Conservation (phyloP, 1,139 yeast species). For the Saccharomyces pastorianus region DNA sequence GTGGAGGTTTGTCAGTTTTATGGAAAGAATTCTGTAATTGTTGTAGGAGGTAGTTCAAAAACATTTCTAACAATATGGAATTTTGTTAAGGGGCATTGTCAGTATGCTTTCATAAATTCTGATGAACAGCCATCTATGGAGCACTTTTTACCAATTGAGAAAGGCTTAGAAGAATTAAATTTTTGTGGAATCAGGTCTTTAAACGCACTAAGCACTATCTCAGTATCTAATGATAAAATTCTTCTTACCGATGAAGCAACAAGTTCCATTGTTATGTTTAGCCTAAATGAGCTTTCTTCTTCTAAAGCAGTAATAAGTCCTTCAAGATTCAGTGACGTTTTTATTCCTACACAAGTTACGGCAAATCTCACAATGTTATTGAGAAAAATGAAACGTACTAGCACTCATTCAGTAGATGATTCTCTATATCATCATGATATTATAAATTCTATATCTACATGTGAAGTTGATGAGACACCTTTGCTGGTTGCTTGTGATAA, state of each 20-base stretch:
- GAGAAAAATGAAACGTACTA: conserved; percentile 3
- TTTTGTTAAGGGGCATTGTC: conserved; percentile 55
- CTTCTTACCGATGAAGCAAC: conserved; percentile 12
- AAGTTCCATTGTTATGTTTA: conserved; percentile 14
- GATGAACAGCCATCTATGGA: conserved; percentile 19
- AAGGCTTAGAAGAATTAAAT: conserved; percentile 6
- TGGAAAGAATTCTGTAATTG: conserved; percentile 35
- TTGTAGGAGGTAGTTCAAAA: conserved; percentile 59
- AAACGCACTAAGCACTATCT: not conserved
- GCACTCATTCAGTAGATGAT: not conserved
- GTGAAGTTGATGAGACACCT: not conserved
- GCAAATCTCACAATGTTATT: conserved; percentile 12
- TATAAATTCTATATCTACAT: conserved; percentile 13
- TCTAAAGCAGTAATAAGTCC: conserved; percentile 11
- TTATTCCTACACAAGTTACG: conserved; percentile 14
- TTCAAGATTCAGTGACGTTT: conserved; percentile 3
- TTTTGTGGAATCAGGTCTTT: conserved; percentile 1
- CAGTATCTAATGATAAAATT: conserved; percentile 11
- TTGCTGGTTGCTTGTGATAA: conserved; percentile 19
- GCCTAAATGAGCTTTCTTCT: conserved; percentile 11
- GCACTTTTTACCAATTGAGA: conserved; percentile 10
- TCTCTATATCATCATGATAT: conserved; percentile 12
- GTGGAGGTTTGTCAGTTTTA: conserved; percentile 32
- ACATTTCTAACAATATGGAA: conserved; percentile 72
- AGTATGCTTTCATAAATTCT: conserved; percentile 43